Evolutionary conservation across 1,139 yeast genomes (phyloP).

Genomic region (Trichomonascaceae sp.): DNA sequence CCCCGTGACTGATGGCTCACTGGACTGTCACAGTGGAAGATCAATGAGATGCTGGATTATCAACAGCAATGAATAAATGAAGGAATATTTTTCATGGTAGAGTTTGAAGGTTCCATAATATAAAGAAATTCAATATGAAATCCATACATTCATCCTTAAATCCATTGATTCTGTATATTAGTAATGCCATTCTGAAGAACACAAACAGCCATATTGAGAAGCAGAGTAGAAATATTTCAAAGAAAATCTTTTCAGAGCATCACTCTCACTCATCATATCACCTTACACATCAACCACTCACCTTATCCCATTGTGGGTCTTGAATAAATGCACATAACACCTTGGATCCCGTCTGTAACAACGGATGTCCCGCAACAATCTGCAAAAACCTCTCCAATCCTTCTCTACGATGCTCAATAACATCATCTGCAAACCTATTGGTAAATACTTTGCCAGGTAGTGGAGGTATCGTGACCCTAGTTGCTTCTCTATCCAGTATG

Average conservation of each 20-base stretch:
- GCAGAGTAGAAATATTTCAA: too few relatives aligned
- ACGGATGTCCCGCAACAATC: conserved; percentile 87
- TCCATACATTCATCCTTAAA: conserved; percentile 13
- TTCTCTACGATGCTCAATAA: conserved; percentile 74
- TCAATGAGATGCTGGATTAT: background rate
- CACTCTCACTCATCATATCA: background rate
- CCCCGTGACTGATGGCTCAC: background rate
- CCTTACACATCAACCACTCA: conserved; percentile 13
- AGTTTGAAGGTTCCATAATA: background rate
- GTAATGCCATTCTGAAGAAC: background rate
- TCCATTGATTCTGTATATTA: conserved; percentile 28
- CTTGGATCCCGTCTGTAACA: conserved; percentile 84
- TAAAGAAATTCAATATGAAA: too few relatives aligned
- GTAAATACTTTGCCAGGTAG: conserved; percentile 79
- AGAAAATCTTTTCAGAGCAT: background rate
- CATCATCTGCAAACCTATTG: conserved; percentile 73
- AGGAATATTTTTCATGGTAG: too few relatives aligned
- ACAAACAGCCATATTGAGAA: too few relatives aligned
- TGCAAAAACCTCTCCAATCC: conserved; percentile 79
- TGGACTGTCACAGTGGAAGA: background rate
- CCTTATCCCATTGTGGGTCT: conserved; percentile 74
- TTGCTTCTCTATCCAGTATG: conserved; percentile 66
- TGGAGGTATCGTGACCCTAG: conserved; percentile 76
- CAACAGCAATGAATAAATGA: background rate
- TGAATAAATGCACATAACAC: conserved; percentile 80